Percentiles rank a stretch among this genome's conserved stretches.
Conservation (phyloP, 805 yeast genomes). For the Lachancea waltii region DNA sequence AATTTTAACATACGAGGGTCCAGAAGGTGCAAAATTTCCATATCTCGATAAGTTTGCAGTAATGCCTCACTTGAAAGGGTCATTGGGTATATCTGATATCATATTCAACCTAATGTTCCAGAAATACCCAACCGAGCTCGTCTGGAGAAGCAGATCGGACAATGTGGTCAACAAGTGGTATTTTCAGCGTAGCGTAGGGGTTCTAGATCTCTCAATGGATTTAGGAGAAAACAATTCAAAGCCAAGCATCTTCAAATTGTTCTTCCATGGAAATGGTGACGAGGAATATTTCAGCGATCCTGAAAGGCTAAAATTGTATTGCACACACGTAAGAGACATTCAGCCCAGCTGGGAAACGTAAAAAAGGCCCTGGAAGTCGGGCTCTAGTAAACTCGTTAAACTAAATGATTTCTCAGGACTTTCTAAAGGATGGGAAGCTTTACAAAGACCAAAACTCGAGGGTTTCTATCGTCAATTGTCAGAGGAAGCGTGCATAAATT, state of each 20-base stretch:
- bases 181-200: constrained; percentile 82
- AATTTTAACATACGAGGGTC: constrained; percentile 75
- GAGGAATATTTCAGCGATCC: constrained; percentile 15
- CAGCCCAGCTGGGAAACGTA: constrained; percentile 30
- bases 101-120: constrained; percentile 74
- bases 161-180: constrained; percentile 98
- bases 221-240: constrained; percentile 30
- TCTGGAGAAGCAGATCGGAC: constrained; percentile 83
- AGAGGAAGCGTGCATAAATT: too few relatives aligned
- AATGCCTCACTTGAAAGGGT: constrained; percentile 73
- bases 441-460: too few relatives aligned
- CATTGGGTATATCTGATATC: constrained; percentile 89
- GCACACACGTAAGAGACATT: constrained; percentile 30
- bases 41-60: constrained; percentile 95
- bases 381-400: too few relatives aligned
- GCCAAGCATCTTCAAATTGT: constrained; percentile 33
- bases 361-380: too few relatives aligned
- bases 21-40: constrained; percentile 41
- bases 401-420: too few relatives aligned
- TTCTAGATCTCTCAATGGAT: constrained; percentile 41
- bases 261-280: constrained; percentile 36
- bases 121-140: constrained; percentile 60
- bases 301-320: constrained; percentile 22
- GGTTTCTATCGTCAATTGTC: too few relatives aligned
- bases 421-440: too few relatives aligned